Evolutionary conservation across 768 basidiomycete species (phyloP), one percentile per base, ranked within the genome.

Genomic region (Auricularia heimuer): DNA sequence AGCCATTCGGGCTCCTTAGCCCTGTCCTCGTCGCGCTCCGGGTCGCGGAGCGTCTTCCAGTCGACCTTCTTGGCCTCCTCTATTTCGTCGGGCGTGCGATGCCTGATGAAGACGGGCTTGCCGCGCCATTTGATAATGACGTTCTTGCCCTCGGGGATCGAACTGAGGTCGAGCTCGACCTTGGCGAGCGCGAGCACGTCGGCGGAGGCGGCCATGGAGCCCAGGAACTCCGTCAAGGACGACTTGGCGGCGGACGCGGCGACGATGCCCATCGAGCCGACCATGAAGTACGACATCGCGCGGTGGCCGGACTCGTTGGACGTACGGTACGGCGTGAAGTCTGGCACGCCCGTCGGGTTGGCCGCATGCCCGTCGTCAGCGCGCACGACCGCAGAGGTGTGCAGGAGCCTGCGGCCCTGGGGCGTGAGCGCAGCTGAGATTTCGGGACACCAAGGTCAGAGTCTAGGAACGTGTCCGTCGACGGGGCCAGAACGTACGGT

Each of bases 71-170:
- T 88, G 62, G 97, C 97, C 79, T 99, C 97, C 68, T 92, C 85
- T 70, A 99, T 91, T 81, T 99, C 97, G 64, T 81, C 83, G 65
- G 82, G 72, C 14, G 97, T 99, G 72, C 97, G 86, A 81, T 99
- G 97, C 69, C 97, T 86, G 75, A 99, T 94, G 82, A 98, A 98
- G 64, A 99, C 97, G 69, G 97, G 97, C 83, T 99, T 99, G 76
- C 97, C 97, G 73, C 97, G 91, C 97, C 97, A 99, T 81, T 98
- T 94, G 80, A 95, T 91, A 77, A 96, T 87, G 70, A 89, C 90
- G 74, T 96, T 95, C 85, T 94, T 95, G 77, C 94, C 94, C 83
- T 98, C 94, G 44, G 97, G 97, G 72, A 99, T 98, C 67, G 77
- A 80, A 64, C 79, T 77, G 67, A 99, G 85, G 45, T 96, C 93